Evolutionary conservation across 176 grass and related monocot species (phyloP), one percentile per base, ranked within the genome.

Genomic region (Cenchrus fungigraminus): DNA sequence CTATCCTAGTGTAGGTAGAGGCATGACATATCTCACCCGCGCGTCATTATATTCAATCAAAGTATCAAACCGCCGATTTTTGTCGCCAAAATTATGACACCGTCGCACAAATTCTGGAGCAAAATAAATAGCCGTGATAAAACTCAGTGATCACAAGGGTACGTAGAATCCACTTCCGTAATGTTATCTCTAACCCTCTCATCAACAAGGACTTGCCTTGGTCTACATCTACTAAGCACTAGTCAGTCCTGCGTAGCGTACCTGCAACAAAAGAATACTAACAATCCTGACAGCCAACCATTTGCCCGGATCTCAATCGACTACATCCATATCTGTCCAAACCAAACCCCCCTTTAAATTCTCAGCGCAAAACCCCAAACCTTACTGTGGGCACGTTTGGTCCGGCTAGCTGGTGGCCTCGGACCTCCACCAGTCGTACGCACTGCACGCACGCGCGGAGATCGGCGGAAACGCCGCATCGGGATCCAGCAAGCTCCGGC

Each of bases 371-470:
- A 57, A 13, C 19, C 10, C 55, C 55, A 43, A 60, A 9, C 34
- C 62, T 8, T 12, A 82, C 52, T 82, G 79, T 58, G 45, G 32
- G 12, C 79, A 82, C 79, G 79, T 68, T 56, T 56, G 64, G 64
- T 9, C 31, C 14, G 52, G 10, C 79, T 68, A 51, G 50, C 29
- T 4, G 25, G 25, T 25, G 25, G 25, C 4, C 37, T 40, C 37
- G 37, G 37, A 40, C 37, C 37, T 13, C 29, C 29, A 31, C 29
- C 29, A 31, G 2, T 16, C 65, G 70, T 29, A 9, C 22, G 20
- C n/a, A 2, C 12, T 3, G 44, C 44, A 4, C 13, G 54, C 19
- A 59, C 74, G 74, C 53, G 25, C 25, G 22, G 43, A 1, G n/a
- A 6, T 14, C 61, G 62, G 5, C 25, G 77, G 16, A 68, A 17